These are phyloP conservation scores for Puccinia triticina DNA, from an alignment of 1,284 basidiomycete species.

Conservation along the genomic window DNA sequence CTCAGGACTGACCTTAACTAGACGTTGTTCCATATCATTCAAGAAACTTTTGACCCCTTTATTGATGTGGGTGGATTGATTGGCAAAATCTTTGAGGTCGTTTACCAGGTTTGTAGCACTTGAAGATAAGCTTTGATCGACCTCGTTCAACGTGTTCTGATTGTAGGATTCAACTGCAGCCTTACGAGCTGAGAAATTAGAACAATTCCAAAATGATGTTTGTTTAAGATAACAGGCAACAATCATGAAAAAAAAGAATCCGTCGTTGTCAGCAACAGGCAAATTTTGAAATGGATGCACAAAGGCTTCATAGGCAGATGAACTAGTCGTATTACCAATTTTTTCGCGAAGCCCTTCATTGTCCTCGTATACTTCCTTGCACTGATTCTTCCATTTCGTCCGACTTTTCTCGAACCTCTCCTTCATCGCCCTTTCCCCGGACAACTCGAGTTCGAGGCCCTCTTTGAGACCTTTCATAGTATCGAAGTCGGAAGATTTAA, in stretches of 20 bases:
- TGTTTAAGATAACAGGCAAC: neutral
- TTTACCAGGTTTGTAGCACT: constrained; percentile 21
- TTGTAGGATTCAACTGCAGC: constrained; percentile 45
- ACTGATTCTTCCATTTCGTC: constrained; percentile 43
- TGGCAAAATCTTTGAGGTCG: constrained; percentile 36
- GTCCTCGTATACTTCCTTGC: constrained; percentile 44
- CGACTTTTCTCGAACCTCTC: constrained; percentile 45
- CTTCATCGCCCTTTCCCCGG: constrained; percentile 11
- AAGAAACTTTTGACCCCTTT: constrained; percentile 28
- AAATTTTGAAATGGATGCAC: neutral
- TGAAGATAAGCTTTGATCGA: constrained; percentile 39
- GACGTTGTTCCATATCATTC: constrained; percentile 23
- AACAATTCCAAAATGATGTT: neutral
- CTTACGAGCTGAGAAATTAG: constrained; percentile 22
- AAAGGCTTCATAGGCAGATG: neutral
- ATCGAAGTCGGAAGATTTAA: constrained; percentile 52
- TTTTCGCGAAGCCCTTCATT: constrained; percentile 51
- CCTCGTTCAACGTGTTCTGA: constrained; percentile 41
- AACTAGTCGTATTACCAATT: constrained; percentile 26
- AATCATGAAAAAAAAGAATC: neutral
- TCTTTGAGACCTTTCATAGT: constrained; percentile 57
- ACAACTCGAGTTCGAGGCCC: constrained; percentile 29
- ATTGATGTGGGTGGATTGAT: constrained; percentile 36
- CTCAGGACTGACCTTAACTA: constrained; percentile 27
- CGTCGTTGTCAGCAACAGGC: neutral